Evolutionary conservation across 352 stramenopile genomes (phyloP).

Genomic region (Phytophthora fragariae): DNA sequence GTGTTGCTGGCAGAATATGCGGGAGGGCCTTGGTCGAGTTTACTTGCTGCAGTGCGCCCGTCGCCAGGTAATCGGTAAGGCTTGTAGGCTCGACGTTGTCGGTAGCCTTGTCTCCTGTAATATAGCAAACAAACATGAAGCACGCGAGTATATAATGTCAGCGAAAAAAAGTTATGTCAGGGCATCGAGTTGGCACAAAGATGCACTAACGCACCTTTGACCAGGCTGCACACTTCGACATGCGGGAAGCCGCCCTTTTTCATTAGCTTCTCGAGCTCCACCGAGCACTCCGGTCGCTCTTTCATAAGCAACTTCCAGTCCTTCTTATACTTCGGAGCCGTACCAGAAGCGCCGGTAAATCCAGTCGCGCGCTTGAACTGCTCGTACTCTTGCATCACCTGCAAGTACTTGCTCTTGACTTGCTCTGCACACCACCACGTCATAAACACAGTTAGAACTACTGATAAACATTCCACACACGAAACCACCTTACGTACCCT

Average conservation of each 20-base stretch:
- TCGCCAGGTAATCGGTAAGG: slow-evolving; percentile 29
- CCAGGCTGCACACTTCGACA: slow-evolving; percentile 31
- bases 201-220: slow-evolving; percentile 22
- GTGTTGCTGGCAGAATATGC: slow-evolving; percentile 22
- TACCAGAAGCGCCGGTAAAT: slow-evolving; percentile 21
- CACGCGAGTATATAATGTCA: not conserved
- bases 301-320: slow-evolving; percentile 38
- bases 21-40: slow-evolving; percentile 21
- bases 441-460: not conserved
- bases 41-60: slow-evolving; percentile 6
- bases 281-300: slow-evolving; percentile 18
- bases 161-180: not conserved
- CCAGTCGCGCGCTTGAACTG: slow-evolving; percentile 34
- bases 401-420: slow-evolving; percentile 39
- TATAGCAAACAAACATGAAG: not conserved
- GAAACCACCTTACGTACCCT: slow-evolving; percentile 5
- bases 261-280: slow-evolving; percentile 28
- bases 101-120: slow-evolving; percentile 25
- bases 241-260: slow-evolving; percentile 31
- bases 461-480: not conserved
- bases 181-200: not conserved
- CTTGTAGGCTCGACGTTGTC: slow-evolving; percentile 17
- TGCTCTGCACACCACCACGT: slow-evolving; percentile 26
- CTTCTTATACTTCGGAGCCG: slow-evolving; percentile 1
- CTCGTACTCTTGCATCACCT: slow-evolving; percentile 35